Conservation (phyloP, 257 asterid species). For the Ligustrum vulgare region DNA sequence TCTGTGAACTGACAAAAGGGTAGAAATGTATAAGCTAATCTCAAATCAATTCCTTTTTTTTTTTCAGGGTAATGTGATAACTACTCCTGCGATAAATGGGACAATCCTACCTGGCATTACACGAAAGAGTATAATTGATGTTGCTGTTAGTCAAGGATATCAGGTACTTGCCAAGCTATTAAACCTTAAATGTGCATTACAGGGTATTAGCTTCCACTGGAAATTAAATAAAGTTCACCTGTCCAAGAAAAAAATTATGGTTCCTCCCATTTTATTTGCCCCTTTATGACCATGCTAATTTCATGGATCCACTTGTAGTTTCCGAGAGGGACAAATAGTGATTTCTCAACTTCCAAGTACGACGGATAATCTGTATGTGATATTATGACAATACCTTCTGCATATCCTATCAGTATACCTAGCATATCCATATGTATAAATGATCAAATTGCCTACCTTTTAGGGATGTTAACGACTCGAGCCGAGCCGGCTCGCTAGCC, state of each 20-base stretch:
- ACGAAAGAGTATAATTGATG: conserved; percentile 67
- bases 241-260: too few relatives aligned
- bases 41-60: conserved; percentile 1
- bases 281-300: too few relatives aligned
- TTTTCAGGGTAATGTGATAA: conserved; percentile 54
- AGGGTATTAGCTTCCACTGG: too few relatives aligned
- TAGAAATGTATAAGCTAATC: conserved; percentile 1
- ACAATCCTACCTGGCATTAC: conserved; percentile 79
- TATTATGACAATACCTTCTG: background rate
- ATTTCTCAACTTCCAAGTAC: too few relatives aligned
- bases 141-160: conserved; percentile 61
- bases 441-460: background rate
- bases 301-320: too few relatives aligned
- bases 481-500: too few relatives aligned
- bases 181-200: background rate
- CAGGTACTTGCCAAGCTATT: conserved; percentile 37
- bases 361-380: background rate
- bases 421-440: background rate
- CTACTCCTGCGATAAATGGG: conserved; percentile 67
- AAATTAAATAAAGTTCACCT: too few relatives aligned
- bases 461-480: too few relatives aligned
- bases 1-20: background rate
- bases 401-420: background rate
- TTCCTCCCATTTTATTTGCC: too few relatives aligned
- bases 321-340: too few relatives aligned